Base-by-base conservation (phyloP, 2,329 filamentous ascomycete species). In the Diaporthe sp. region DNA sequence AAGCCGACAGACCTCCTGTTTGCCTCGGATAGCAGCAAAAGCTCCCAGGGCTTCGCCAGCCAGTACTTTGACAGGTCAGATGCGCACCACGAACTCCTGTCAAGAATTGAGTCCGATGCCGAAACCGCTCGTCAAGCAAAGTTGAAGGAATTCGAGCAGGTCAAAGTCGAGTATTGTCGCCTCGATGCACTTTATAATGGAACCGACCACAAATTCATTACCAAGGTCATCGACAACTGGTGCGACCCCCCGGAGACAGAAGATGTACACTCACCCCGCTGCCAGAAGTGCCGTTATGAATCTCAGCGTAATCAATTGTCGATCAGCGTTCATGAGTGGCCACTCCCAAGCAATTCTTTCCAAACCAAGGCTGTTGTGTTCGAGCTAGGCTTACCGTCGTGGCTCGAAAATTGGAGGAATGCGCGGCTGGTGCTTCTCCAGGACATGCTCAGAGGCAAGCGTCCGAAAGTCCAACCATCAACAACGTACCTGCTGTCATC, bases 321-420 rank as follows among this genome's bases (percentile, higher is more conserved):
- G 0, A 91, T 93, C 10, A 0, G 57, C 0, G 79, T 90, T 12
- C 84, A 90, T 77, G 91, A 93, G 78, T 92, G 89, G 89, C 90
- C 91, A 0, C 81, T 92, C 0, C 87, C 90, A 0, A 42, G 57
- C 0, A 22, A 83, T 0, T 0, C 58, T 0, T 8, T 76, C 0
- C 39, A 83, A 15, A 84, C 84, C 0, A 87, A 88, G 74, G 83
- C 88, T 0, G 84, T 85, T 0, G 83, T 92, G 0, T 92, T 92
- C 68, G 90, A 92, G 77, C 81, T 92, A 0, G 71, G 78, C 0
- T 76, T 85, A 0, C 90, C 90, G 0, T 6, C 31, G 0, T 39
- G 79, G 0, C 87, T 90, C 47, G 79, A 79, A 0, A 63, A 78
- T 1, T 92, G 90, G 90, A 83, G 90, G 22, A 87, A 91, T 74